Conservation (phyloP, 1,284 basidiomycete genomes). For the Cutaneotrichosporon arboriforme region DNA sequence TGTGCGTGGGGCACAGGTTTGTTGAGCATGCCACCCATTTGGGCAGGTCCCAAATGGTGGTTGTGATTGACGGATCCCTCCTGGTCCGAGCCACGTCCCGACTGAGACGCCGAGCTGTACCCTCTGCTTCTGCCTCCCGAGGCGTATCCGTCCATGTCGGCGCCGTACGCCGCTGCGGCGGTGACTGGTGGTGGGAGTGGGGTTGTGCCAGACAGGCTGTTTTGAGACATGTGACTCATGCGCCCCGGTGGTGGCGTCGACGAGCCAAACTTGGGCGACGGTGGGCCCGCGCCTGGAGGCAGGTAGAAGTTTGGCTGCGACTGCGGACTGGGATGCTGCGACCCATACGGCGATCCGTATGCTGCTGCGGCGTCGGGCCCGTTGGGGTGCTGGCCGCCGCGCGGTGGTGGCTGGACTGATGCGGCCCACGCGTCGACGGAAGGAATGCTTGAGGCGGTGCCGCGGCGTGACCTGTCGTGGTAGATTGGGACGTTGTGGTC, state of each 20-base stretch:
- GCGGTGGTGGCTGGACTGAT: not conserved
- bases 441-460: not conserved
- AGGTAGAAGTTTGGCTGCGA: slow-evolving; percentile 15
- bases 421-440: slow-evolving; percentile 2
- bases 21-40: slow-evolving; percentile 10
- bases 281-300: slow-evolving; percentile 18
- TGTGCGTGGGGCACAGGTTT: slow-evolving; percentile 5
- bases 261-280: slow-evolving; percentile 11
- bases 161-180: slow-evolving; percentile 4
- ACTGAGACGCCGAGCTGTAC: slow-evolving; percentile 16
- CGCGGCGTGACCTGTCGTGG: not conserved
- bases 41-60: not conserved
- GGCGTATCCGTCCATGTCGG: slow-evolving; percentile 23
- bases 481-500: not conserved
- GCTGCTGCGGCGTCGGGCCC: not conserved
- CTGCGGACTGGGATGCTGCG: slow-evolving; percentile 5
- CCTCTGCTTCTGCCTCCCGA: slow-evolving; percentile 5
- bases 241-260: slow-evolving; percentile 10
- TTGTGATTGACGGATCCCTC: slow-evolving; percentile 10
- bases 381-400: not conserved
- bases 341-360: not conserved
- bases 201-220: slow-evolving; percentile 17
- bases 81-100: slow-evolving; percentile 13
- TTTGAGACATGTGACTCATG: slow-evolving; percentile 8
- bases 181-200: slow-evolving; percentile 15